Conservation (phyloP, 139 green algal species). For the Choricystis sp. region DNA sequence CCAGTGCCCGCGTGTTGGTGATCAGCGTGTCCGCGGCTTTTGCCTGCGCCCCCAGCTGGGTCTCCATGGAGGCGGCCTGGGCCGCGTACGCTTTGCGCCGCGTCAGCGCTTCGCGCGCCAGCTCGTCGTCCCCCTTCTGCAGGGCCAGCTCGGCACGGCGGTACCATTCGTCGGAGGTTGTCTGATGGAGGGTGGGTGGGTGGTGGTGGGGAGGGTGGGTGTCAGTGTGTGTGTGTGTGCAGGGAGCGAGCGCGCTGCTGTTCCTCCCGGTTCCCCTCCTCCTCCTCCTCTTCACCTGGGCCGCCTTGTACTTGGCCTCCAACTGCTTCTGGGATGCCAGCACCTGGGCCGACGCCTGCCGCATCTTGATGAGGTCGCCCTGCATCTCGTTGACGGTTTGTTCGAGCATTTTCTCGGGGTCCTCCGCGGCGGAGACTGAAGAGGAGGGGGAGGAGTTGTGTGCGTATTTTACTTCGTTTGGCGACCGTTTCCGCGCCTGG, state of each 20-base stretch:
- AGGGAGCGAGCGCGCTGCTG: too few relatives aligned
- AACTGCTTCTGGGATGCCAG: constrained; percentile 94
- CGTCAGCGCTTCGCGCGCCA: constrained; percentile 87
- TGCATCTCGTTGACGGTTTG: constrained; percentile 96
- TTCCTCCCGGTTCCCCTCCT: constrained; percentile 36
- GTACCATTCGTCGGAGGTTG: constrained; percentile 54
- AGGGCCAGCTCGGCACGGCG: constrained; percentile 87
- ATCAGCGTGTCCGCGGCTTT: constrained; percentile 81
- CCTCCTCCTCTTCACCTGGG: constrained; percentile 56
- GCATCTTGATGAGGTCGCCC: constrained; percentile 91
- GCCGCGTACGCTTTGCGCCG: constrained; percentile 78
- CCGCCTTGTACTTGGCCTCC: constrained; percentile 83
- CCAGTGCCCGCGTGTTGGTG: constrained; percentile 68
- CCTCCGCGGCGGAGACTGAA: constrained; percentile 62
- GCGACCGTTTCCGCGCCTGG: too few relatives aligned
- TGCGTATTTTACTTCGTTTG: too few relatives aligned
- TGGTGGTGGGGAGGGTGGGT: too few relatives aligned
- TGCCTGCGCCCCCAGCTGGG: constrained; percentile 76
- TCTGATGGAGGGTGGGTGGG: too few relatives aligned
- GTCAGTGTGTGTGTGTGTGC: too few relatives aligned
- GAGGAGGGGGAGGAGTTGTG: too few relatives aligned
- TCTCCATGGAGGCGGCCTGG: constrained; percentile 59
- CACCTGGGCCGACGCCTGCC: constrained; percentile 89
- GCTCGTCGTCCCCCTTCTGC: constrained; percentile 84
- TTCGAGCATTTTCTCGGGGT: constrained; percentile 98